Conservation (phyloP, 768 basidiomycete species). For the Hypholoma sublateritium region DNA sequence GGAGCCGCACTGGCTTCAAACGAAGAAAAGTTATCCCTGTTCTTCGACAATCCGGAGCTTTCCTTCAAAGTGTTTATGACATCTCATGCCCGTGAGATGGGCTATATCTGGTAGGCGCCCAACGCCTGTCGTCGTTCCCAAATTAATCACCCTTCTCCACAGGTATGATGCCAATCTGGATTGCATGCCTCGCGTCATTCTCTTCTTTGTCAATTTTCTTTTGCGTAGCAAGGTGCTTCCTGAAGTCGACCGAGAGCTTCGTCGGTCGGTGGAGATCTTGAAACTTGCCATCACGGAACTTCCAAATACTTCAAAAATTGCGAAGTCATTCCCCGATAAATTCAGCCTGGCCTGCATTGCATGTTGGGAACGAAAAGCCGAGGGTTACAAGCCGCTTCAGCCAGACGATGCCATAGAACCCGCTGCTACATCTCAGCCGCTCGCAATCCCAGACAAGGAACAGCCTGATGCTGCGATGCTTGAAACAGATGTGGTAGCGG, state of each 20-base stretch:
- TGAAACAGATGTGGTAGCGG: not conserved
- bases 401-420: not conserved
- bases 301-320: conserved; percentile 45
- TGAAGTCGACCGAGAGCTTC: conserved; percentile 45
- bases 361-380: conserved; percentile 49
- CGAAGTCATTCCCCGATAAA: conserved; percentile 45
- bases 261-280: conserved; percentile 43
- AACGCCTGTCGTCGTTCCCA: too few relatives aligned
- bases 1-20: conserved; percentile 29
- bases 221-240: conserved; percentile 41
- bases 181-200: conserved; percentile 40
- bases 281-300: conserved; percentile 48
- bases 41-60: conserved; percentile 62
- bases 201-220: conserved; percentile 47
- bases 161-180: conserved; percentile 44
- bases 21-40: conserved; percentile 49
- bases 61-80: conserved; percentile 67
- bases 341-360: conserved; percentile 49
- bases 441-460: not conserved
- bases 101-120: conserved; percentile 57
- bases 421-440: not conserved
- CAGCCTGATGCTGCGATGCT: not conserved
- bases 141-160: not conserved
- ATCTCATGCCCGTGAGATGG: conserved; percentile 64
- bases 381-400: conserved; percentile 30